Evolutionary conservation across 2,329 filamentous ascomycete species (phyloP).

Genomic region (Pseudogymnoascus sp.): DNA sequence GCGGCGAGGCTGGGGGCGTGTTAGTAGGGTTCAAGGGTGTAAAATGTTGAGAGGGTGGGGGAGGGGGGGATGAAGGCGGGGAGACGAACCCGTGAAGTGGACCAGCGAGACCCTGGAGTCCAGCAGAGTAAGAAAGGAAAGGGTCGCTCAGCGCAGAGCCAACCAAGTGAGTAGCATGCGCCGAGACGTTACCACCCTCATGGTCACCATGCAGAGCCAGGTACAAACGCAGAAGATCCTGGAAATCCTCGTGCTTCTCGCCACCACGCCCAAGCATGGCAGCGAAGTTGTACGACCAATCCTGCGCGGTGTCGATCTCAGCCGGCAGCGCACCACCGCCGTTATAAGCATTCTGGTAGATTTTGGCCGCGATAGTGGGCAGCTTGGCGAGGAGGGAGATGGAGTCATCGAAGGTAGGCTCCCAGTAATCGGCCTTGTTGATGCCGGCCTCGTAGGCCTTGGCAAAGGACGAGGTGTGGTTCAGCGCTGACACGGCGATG

Average conservation of each 20-base stretch:
- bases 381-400: conserved; percentile 93
- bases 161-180: conserved; percentile 89
- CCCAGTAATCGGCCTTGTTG: conserved; percentile 97
- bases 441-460: conserved; percentile 86
- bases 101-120: conserved; percentile 90
- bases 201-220: conserved; percentile 96
- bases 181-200: conserved; percentile 95
- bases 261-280: conserved; percentile 89
- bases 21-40: background rate
- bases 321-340: conserved; percentile 65
- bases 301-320: conserved; percentile 71
- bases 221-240: conserved; percentile 88
- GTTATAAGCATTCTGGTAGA: conserved; percentile 86
- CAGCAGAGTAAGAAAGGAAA: conserved; percentile 92
- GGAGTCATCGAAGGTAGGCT: conserved; percentile 91
- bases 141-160: conserved; percentile 90
- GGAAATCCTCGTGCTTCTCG: conserved; percentile 83
- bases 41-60: conserved; percentile 8
- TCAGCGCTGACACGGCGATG: conserved; percentile 89
- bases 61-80: background rate
- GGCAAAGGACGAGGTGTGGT: conserved; percentile 88
- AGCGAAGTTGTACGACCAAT: conserved; percentile 99
- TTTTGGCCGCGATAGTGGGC: conserved; percentile 91
- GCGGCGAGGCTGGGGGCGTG: conserved; percentile 54
- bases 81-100: conserved; percentile 64